Evolutionary conservation across 257 asterid genomes (phyloP), one percentile per base, ranked within the genome.

Genomic region (Ajuga chamaepitys): DNA sequence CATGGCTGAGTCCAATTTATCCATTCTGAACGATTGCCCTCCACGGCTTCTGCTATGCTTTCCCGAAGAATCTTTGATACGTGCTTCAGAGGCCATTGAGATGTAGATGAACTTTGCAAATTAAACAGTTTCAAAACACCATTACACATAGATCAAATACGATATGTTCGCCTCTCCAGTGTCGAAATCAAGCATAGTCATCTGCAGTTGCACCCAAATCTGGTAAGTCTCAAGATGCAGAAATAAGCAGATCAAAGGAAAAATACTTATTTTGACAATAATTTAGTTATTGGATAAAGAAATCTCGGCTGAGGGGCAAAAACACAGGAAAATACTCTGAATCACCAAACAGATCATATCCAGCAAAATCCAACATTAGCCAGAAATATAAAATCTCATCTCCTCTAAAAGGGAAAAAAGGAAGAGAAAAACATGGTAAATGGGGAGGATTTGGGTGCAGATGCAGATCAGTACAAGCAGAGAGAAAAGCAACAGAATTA

Each of bases 61-160:
- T 47, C 67, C 85, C 3, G 76, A 54, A 12, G 75, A 75, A 54
- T 70, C 74, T 74, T 74, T 79, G 67, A 45, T 46, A 46, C 65
- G 66, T 25, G 80, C 60, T 34, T 80, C 83, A 0, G 95, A 80
- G 60, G 88, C 85, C 91, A 86, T 86, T 46, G 40, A 65, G 65
- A 56, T 26, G 57, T 37, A 58, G 64, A 47, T 37, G 51, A 50
- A 71, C 41, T 74, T 48, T 21, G 62, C 16, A 38, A 56, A 54
- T 53, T 17, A 69, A 35, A 26, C 24, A 64, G 60, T 70, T 46
- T 16, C 14, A 58, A 41, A 40, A 56, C 64, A 66, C 60, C 80
- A 55, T 69, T 20, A 71, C 76, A 50, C 72, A 44, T 37, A 11
- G 14, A 62, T 48, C 50, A 53, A 38, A 47, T 62, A 58, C 24